Conservation (phyloP, 306 rosid species). For the Fagus crenata region DNA sequence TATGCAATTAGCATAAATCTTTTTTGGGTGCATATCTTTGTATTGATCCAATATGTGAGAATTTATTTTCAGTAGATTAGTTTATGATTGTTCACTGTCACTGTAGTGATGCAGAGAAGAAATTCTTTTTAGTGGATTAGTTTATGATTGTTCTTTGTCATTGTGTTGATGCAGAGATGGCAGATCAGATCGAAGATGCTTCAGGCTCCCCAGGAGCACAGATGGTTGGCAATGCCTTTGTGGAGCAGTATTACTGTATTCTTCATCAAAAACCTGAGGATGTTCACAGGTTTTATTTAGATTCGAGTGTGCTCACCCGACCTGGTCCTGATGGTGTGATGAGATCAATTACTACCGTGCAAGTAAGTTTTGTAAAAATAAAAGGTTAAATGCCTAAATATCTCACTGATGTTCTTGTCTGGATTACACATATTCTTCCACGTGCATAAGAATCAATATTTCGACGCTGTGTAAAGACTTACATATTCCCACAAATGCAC, state of each 20-base stretch:
- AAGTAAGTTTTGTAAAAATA: slow-evolving; percentile 34
- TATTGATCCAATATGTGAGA: neutral
- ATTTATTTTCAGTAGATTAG: neutral
- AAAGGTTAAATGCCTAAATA: neutral
- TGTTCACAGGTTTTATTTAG: slow-evolving; percentile 50
- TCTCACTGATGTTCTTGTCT: neutral
- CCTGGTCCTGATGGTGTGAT: slow-evolving; percentile 53
- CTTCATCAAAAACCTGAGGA: slow-evolving; percentile 36
- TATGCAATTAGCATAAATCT: neutral
- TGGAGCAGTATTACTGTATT: slow-evolving; percentile 46
- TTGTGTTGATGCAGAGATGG: slow-evolving; percentile 49
- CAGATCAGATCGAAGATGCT: slow-evolving; percentile 36
- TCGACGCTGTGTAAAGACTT: neutral
- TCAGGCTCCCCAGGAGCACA: slow-evolving; percentile 30
- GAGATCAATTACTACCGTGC: slow-evolving; percentile 39
- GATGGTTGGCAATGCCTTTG: slow-evolving; percentile 60
- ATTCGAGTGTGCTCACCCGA: slow-evolving; percentile 54
- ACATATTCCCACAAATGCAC: neutral
- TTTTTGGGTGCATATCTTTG: neutral
- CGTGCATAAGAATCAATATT: neutral
- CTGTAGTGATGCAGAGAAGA: too few relatives aligned
- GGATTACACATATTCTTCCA: neutral
- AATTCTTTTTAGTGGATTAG: neutral
- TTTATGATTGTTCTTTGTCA: neutral
- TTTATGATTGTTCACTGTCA: too few relatives aligned